phyloP scores from a whole-genome alignment of 352 stramenopile species.

The Globisporangium sylvaticum region DNA sequence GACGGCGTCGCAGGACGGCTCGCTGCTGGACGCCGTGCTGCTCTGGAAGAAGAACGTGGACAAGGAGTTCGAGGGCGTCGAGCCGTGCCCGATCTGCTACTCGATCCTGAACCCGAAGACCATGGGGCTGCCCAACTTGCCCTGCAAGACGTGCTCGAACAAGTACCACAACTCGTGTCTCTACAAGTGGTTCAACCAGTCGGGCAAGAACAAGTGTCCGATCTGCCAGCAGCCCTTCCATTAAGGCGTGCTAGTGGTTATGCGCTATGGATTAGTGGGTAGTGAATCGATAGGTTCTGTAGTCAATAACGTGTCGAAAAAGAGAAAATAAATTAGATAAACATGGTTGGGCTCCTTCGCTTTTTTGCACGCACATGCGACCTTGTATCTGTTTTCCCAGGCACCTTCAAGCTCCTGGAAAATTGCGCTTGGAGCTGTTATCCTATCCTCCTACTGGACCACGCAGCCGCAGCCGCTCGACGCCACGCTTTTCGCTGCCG shows the following conservation, averaged over 20 bases:
- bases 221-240: slow-evolving; percentile 91
- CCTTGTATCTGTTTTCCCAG: not conserved
- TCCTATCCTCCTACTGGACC: slow-evolving; percentile 9
- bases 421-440: not conserved
- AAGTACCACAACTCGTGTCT: slow-evolving; percentile 93
- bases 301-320: not conserved
- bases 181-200: slow-evolving; percentile 94
- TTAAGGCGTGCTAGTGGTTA: slow-evolving; percentile 18
- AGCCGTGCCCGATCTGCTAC: slow-evolving; percentile 92
- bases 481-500: slow-evolving; percentile 33
- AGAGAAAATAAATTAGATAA: slow-evolving; percentile 11
- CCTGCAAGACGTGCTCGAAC: slow-evolving; percentile 91
- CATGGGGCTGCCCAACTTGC: slow-evolving; percentile 83
- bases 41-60: slow-evolving; percentile 92
- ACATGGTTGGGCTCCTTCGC: not conserved
- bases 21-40: slow-evolving; percentile 87
- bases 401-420: not conserved
- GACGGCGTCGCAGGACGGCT: slow-evolving; percentile 85
- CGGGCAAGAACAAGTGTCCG: slow-evolving; percentile 91
- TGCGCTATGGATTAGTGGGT: not conserved
- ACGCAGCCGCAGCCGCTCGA: slow-evolving; percentile 56
- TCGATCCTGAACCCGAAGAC: slow-evolving; percentile 90
- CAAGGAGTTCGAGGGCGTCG: slow-evolving; percentile 90
- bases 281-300: not conserved
- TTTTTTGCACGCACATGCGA: not conserved